Conservation (phyloP, 495 filamentous ascomycete genomes). For the Niebla homalea region DNA sequence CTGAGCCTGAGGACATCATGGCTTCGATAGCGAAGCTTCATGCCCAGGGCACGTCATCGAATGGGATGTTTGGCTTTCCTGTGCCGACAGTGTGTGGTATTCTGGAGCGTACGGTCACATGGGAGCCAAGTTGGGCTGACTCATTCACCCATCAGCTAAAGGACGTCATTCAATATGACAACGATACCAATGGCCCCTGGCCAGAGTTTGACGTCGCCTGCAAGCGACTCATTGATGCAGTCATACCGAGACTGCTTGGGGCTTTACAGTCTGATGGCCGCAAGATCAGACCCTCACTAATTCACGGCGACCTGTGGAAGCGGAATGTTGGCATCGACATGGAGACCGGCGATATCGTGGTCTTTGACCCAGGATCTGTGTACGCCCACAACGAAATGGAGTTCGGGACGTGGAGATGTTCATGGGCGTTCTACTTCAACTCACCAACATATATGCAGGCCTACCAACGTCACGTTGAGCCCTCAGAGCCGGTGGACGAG, state of each 20-base stretch:
- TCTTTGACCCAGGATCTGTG: slow-evolving; percentile 36
- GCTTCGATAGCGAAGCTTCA: slow-evolving; percentile 34
- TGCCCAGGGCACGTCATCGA: slow-evolving; percentile 27
- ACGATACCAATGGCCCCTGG: slow-evolving; percentile 23
- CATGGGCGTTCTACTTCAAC: slow-evolving; percentile 14
- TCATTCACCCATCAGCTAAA: slow-evolving; percentile 30
- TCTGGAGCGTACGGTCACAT: slow-evolving; percentile 26
- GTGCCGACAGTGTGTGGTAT: slow-evolving; percentile 35
- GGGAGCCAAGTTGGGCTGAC: slow-evolving; percentile 34
- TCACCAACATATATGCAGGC: slow-evolving; percentile 13
- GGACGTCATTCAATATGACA: slow-evolving; percentile 24
- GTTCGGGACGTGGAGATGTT: slow-evolving; percentile 26
- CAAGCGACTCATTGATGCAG: slow-evolving; percentile 22
- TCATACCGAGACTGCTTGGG: slow-evolving; percentile 29
- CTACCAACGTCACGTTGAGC: slow-evolving; percentile 20
- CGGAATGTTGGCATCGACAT: slow-evolving; percentile 30
- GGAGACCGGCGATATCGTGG: slow-evolving; percentile 20
- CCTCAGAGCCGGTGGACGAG: slow-evolving; percentile 12
- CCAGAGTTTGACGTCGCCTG: slow-evolving; percentile 21
- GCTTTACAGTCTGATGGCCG: slow-evolving; percentile 32
- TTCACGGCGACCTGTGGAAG: slow-evolving; percentile 40
- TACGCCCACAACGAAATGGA: slow-evolving; percentile 42
- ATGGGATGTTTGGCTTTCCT: slow-evolving; percentile 42
- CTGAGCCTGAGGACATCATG: slow-evolving; percentile 31
- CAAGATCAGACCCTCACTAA: slow-evolving; percentile 28